Conservation (phyloP, 306 rosid species). For the Rosa chinensis region DNA sequence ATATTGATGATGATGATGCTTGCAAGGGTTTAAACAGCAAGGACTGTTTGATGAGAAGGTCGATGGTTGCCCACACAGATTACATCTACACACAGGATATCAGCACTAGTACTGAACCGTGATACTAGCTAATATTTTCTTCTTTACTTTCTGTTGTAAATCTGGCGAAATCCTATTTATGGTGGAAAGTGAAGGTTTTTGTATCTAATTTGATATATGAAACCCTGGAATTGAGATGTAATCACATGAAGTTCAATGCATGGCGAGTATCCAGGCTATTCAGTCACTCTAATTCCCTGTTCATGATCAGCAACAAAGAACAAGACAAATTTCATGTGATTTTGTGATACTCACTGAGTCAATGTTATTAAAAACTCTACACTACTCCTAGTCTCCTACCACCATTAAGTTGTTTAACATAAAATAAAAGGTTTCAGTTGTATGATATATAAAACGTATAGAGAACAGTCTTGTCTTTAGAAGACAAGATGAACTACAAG, state of each 20-base stretch:
- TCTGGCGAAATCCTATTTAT: background rate
- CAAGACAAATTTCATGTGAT: background rate
- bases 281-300: background rate
- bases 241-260: background rate
- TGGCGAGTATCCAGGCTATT: background rate
- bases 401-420: background rate
- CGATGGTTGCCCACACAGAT: slow-evolving; percentile 56
- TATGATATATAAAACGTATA: background rate
- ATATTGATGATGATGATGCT: slow-evolving; percentile 20
- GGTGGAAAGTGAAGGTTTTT: background rate
- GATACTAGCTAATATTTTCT: slow-evolving; percentile 4
- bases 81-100: slow-evolving; percentile 58
- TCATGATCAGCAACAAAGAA: background rate
- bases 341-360: background rate
- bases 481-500: background rate
- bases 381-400: background rate
- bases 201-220: background rate
- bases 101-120: slow-evolving; percentile 29
- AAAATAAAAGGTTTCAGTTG: background rate
- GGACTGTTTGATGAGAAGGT: slow-evolving; percentile 47
- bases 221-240: background rate
- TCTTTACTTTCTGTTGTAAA: background rate
- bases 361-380: background rate
- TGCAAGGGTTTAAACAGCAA: slow-evolving; percentile 43
- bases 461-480: background rate